Evolutionary conservation across 306 rosid species (phyloP), one percentile per base, ranked within the genome.

Genomic region (Psophocarpus tetragonolobus): DNA sequence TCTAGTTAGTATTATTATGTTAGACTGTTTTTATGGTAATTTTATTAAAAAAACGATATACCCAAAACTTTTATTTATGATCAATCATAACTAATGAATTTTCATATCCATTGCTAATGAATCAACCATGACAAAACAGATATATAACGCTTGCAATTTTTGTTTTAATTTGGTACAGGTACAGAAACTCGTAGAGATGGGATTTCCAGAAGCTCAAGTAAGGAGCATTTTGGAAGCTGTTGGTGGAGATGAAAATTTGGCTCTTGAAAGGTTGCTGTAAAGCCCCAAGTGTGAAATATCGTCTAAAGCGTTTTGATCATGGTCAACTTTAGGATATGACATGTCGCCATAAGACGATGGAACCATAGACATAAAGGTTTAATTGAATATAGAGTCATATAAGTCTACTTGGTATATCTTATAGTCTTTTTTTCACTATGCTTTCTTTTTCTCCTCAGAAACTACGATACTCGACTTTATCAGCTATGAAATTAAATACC

Each of bases 161-260:
- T 57, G 30, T 63, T 61, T 35, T 18, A 30, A 10, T 24, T 24
- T 74, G 80, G 36, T 79, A 54, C 92, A 95, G 99, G 97, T 95
- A 62, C 91, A 92, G 85, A 92, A 83, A 42, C 93, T 95, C 0
- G 88, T 85, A 12, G 99, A 95, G 86, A 95, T 95, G 99, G 99
- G 99, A 30, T 95, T 95, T 82, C 88, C 94, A 1, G 97, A 95
- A 80, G 88, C 87, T 84, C 93, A 75, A 71, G 99, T 83, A 74
- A 91, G 96, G 88, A 91, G 88, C 76, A 65, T 81, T 73, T 71
- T 95, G 91, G 99, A 92, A 85, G 84, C 94, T 21, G 97, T 91
- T 70, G 96, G 97, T 53, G 97, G 99, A 30, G 99, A 92, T 74
- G 98, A 95, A 88, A 92, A 92, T 86, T 66, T 91, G 83, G 99